Conservation (phyloP, 306 rosid species). For the Gleditsia sinensis region DNA sequence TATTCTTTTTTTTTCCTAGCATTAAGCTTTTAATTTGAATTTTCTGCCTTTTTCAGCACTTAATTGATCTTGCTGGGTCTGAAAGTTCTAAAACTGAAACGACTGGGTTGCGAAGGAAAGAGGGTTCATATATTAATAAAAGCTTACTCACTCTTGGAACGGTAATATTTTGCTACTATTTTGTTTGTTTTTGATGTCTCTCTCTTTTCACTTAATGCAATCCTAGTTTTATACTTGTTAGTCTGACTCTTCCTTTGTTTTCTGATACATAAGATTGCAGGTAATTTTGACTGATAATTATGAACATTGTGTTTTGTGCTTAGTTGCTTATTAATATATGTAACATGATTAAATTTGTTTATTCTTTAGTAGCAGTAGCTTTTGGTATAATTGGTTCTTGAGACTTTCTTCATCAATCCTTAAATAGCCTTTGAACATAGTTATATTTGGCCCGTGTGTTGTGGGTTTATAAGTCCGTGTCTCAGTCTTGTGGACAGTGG, state of each 20-base stretch:
- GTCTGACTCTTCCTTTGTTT: constrained; percentile 1
- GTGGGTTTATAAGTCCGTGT: not conserved
- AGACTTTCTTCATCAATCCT: constrained; percentile 25
- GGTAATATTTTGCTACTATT: constrained; percentile 50
- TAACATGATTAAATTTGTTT: not conserved
- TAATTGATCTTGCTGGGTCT: constrained; percentile 95
- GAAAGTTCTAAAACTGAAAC: constrained; percentile 94
- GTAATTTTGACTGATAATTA: constrained; percentile 1
- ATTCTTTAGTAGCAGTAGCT: not conserved
- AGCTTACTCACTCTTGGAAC: constrained; percentile 92
- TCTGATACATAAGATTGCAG: not conserved
- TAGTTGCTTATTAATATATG: not conserved
- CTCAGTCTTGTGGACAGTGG: constrained; percentile 7
- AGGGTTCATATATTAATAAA: constrained; percentile 88
- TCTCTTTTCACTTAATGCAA: constrained; percentile 6
- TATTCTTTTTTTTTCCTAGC: constrained; percentile 1
- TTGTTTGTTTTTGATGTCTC: constrained; percentile 4
- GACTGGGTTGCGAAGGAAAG: constrained; percentile 86
- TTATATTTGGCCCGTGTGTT: not conserved
- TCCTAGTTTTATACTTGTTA: not conserved
- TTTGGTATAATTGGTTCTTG: constrained; percentile 8
- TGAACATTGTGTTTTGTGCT: not conserved
- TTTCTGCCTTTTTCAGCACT: constrained; percentile 63
- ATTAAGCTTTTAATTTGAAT: constrained; percentile 9
- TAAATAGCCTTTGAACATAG: not conserved